These are phyloP conservation scores for Ascochyta pisi DNA, from an alignment of 2,329 filamentous ascomycete species.

Conservation along the genomic window DNA sequence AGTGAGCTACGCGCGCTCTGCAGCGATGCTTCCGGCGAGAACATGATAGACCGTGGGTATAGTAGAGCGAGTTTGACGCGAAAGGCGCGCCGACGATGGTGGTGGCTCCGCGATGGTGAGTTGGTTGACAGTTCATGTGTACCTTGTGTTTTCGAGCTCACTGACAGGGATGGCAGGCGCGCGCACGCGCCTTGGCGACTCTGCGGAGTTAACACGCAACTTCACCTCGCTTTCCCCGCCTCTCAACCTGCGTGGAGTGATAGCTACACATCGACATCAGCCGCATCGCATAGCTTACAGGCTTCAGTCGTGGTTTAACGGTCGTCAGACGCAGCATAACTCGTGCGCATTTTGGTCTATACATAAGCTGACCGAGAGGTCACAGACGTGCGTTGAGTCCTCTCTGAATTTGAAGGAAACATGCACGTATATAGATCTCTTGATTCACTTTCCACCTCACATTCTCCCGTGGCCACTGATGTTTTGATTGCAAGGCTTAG, in stretches of 20 bases:
- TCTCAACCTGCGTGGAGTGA: background rate
- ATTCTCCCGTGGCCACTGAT: background rate
- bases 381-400: background rate
- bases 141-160: slow-evolving; percentile 20
- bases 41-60: slow-evolving; percentile 38
- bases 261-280: background rate
- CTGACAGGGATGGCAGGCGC: slow-evolving; percentile 16
- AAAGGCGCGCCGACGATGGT: slow-evolving; percentile 19
- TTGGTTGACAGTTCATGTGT: slow-evolving; percentile 14
- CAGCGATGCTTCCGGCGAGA: slow-evolving; percentile 48
- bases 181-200: slow-evolving; percentile 16
- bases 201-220: slow-evolving; percentile 13
- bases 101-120: slow-evolving; percentile 10
- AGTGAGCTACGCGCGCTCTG: slow-evolving; percentile 48
- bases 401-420: background rate
- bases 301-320: background rate
- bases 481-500: background rate
- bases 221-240: background rate
- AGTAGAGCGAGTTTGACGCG: slow-evolving; percentile 2
- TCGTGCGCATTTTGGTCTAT: background rate
- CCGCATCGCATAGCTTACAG: background rate
- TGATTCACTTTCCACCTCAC: background rate
- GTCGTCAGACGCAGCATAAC: background rate
- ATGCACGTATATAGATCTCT: background rate
- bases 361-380: background rate